Conservation (phyloP, 1,284 basidiomycete genomes). For the Hymenochaete sp. region DNA sequence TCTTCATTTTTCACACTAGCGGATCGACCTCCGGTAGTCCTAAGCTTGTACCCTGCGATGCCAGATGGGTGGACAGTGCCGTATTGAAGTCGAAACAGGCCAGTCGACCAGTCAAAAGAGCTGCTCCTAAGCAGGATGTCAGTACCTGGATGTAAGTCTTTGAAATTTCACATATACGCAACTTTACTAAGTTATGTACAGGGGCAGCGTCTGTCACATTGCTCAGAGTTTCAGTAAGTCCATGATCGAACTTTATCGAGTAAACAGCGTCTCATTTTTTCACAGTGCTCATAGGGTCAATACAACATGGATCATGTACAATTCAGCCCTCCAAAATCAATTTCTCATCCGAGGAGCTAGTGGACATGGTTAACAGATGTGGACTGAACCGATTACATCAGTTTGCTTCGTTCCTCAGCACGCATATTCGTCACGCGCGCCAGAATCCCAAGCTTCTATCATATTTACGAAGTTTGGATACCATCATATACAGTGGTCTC, state of each 20-base stretch:
- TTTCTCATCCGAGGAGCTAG: conserved; percentile 60
- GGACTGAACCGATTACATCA: conserved; percentile 62
- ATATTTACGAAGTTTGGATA: conserved; percentile 45
- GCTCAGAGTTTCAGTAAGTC: conserved; percentile 56
- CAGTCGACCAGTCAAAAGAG: conserved; percentile 33
- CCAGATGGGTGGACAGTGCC: conserved; percentile 49
- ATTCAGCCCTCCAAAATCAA: conserved; percentile 55
- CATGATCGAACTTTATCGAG: conserved; percentile 21
- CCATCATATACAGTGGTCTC: conserved; percentile 55
- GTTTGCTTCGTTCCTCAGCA: conserved; percentile 57
- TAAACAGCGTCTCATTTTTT: conserved; percentile 4
- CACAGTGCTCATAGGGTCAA: conserved; percentile 54
- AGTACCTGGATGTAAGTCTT: conserved; percentile 53
- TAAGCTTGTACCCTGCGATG: conserved; percentile 60
- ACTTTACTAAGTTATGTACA: conserved; percentile 28
- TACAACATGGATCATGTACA: conserved; percentile 63
- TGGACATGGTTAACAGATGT: conserved; percentile 59
- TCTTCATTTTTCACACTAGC: conserved; percentile 66
- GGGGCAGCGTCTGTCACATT: conserved; percentile 67
- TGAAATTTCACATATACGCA: conserved; percentile 10
- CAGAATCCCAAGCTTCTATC: conserved; percentile 51
- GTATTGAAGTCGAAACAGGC: conserved; percentile 48
- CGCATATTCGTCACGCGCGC: conserved; percentile 52
- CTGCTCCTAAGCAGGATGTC: conserved; percentile 50
- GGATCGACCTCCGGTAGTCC: conserved; percentile 68